Evolutionary conservation across 331 rosid species (phyloP).

Genomic region (Stylosanthes scabra): DNA sequence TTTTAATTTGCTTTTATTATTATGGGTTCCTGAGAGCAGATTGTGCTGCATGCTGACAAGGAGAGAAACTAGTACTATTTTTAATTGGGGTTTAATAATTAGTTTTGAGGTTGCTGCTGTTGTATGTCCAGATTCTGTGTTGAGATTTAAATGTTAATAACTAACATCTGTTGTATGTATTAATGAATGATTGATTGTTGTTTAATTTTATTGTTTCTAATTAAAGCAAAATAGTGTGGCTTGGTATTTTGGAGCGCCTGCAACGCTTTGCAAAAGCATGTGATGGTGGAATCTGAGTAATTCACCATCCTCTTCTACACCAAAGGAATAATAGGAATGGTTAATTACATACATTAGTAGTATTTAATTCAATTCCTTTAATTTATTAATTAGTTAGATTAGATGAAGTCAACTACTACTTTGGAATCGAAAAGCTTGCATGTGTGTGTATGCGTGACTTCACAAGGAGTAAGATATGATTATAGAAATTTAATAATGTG

Average conservation of each 20-base stretch:
- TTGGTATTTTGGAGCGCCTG: slow-evolving; percentile 45
- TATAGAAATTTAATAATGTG: slow-evolving; percentile 1
- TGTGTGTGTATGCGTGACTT: slow-evolving; percentile 50
- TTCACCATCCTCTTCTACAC: background rate
- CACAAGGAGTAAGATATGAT: slow-evolving; percentile 20
- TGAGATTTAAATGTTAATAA: slow-evolving; percentile 24
- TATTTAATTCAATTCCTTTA: no score
- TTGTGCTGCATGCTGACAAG: no score
- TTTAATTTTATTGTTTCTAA: slow-evolving; percentile 27
- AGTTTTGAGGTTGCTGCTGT: slow-evolving; percentile 19
- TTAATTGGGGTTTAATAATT: background rate
- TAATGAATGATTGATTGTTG: slow-evolving; percentile 5
- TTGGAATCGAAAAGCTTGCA: slow-evolving; percentile 48
- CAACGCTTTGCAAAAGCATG: slow-evolving; percentile 48
- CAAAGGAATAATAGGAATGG: no score
- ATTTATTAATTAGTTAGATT: no score
- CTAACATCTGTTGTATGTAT: slow-evolving; percentile 37
- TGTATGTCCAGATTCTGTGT: slow-evolving; percentile 17
- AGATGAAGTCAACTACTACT: slow-evolving; percentile 51
- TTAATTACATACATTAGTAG: no score
- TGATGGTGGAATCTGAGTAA: slow-evolving; percentile 44
- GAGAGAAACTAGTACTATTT: background rate
- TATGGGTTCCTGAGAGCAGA: background rate
- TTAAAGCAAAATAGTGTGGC: slow-evolving; percentile 37
- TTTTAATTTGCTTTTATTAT: background rate